These are phyloP conservation scores for Cyberlindnera amylophila DNA, from an alignment of 805 yeast genomes.

Conservation along the genomic window DNA sequence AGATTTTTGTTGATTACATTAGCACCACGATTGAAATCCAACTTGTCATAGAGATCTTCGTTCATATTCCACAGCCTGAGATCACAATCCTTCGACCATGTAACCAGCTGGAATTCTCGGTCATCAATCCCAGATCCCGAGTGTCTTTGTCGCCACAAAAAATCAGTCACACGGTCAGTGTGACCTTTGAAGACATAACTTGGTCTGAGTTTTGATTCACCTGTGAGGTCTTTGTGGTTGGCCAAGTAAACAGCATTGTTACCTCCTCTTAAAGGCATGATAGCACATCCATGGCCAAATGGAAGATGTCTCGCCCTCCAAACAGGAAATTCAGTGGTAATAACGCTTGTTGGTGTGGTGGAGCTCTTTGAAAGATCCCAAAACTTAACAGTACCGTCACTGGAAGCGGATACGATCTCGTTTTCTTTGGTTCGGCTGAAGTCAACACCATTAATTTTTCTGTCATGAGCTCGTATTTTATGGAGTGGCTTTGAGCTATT, in stretches of 20 bases:
- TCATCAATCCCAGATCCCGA: constrained; percentile 48
- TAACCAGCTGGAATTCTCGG: constrained; percentile 84
- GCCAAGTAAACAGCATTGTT: constrained; percentile 41
- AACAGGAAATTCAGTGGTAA: constrained; percentile 78
- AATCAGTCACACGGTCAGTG: constrained; percentile 79
- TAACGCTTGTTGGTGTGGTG: constrained; percentile 49
- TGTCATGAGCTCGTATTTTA: constrained; percentile 68
- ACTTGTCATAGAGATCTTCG: constrained; percentile 44
- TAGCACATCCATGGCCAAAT: constrained; percentile 81
- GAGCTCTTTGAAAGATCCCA: constrained; percentile 61
- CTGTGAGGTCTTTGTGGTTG: constrained; percentile 24
- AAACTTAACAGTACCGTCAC: constrained; percentile 76
- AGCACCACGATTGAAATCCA: constrained; percentile 38
- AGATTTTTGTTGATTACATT: constrained; percentile 29
- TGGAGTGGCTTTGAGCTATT: constrained; percentile 74
- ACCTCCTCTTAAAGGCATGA: constrained; percentile 91
- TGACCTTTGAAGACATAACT: constrained; percentile 73
- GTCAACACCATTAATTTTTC: constrained; percentile 87
- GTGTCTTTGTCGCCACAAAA: constrained; percentile 76
- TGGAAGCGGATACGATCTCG: constrained; percentile 75
- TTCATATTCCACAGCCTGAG: constrained; percentile 75
- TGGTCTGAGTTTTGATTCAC: constrained; percentile 43
- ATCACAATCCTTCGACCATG: constrained; percentile 91
- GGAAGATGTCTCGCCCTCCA: constrained; percentile 87
- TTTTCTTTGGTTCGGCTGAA: constrained; percentile 60